phyloP scores from a whole-genome alignment of 1,284 basidiomycete genomes.

The Ustilago curta region DNA sequence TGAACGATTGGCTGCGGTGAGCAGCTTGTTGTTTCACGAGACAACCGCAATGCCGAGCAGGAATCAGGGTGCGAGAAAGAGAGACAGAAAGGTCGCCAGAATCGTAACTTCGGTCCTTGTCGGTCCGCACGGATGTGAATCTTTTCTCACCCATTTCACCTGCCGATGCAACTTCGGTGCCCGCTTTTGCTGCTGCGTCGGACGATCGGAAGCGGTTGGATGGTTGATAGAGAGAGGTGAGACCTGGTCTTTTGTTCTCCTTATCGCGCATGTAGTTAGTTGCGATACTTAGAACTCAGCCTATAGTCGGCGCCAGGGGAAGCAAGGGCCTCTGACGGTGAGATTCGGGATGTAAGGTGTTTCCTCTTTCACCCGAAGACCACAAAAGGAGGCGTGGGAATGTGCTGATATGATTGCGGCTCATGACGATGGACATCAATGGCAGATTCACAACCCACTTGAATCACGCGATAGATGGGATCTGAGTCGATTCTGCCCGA shows the following conservation, averaged over 20 bases:
- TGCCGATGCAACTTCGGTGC: background rate
- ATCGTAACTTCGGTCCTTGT: background rate
- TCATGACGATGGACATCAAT: background rate
- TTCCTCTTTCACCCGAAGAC: background rate
- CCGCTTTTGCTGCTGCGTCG: background rate
- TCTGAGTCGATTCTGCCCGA: background rate
- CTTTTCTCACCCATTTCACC: background rate
- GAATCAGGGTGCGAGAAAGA: background rate
- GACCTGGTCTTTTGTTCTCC: background rate
- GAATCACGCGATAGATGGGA: conserved; percentile 1
- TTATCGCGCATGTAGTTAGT: background rate
- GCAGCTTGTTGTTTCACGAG: background rate
- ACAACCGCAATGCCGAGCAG: background rate
- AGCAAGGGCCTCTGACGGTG: background rate
- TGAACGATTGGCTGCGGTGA: too few species aligned
- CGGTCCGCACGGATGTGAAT: background rate
- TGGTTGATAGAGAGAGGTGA: background rate
- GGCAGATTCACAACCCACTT: background rate
- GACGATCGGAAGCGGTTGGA: background rate
- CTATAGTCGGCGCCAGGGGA: background rate
- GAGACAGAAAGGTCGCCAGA: background rate
- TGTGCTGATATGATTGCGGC: background rate
- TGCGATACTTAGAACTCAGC: background rate
- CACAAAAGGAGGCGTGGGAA: conserved; percentile 2
- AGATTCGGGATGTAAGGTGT: background rate